A percentile compares a stretch with the other conserved stretches of the same genome.
Conservation (phyloP, 129 eudicot species). For the Centrapalus pauciflorus region DNA sequence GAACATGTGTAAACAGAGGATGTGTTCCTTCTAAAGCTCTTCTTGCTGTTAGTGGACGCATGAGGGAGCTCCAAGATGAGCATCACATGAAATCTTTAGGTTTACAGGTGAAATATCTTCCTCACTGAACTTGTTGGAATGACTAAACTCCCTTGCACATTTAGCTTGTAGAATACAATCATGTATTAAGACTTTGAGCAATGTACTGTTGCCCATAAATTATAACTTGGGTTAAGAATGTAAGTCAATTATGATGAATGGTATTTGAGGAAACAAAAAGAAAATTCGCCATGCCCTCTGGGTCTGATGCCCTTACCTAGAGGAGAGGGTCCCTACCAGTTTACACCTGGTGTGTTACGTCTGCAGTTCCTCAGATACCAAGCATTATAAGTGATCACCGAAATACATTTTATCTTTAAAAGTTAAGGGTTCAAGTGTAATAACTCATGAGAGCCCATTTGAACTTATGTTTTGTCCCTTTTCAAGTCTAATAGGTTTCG, state of each 20-base stretch:
- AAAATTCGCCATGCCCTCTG: not conserved
- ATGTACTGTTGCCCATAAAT: not conserved
- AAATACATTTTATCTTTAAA: not conserved
- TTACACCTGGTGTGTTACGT: not conserved
- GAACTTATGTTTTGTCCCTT: conserved; percentile 11
- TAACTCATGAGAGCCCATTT: not conserved
- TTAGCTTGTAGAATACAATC: no score
- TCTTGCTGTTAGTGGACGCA: conserved; percentile 90
- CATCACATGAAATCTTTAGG: conserved; percentile 85
- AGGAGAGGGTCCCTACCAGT: not conserved
- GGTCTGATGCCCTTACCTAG: not conserved
- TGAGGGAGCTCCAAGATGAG: conserved; percentile 89
- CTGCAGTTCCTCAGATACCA: not conserved
- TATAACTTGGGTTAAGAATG: no score
- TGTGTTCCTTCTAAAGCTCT: conserved; percentile 98
- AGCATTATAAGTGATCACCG: not conserved
- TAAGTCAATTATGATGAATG: not conserved
- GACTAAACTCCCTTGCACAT: not conserved
- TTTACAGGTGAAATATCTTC: conserved; percentile 50
- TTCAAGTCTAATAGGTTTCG: conserved; percentile 53
- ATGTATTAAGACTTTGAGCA: no score
- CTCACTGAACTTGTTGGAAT: not conserved
- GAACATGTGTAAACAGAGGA: conserved; percentile 93
- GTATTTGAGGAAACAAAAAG: not conserved
- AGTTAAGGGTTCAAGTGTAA: not conserved